Base-by-base conservation (phyloP, 2,329 filamentous ascomycete species). In the Scleromitrula shiraiana region DNA sequence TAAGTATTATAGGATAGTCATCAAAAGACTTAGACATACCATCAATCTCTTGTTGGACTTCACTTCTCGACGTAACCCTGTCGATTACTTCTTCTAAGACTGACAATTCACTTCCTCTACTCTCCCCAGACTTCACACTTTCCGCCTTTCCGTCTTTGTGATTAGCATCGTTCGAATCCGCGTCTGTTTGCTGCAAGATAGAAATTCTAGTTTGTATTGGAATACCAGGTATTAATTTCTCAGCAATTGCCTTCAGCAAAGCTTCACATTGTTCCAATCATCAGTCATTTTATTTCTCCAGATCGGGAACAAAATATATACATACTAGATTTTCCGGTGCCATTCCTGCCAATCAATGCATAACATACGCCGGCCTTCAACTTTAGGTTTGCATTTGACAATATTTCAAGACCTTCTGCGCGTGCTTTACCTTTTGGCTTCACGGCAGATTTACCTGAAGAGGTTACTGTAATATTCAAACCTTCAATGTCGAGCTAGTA, bases 281-380 rank as follows among this genome's bases (percentile, higher is more conserved):
- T 50, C 30, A 51, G 27, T 36, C n/a, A 8, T 45, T 46, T 23
- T 54, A 30, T 30, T n/a, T 26, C n/a, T 24, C 6, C 23, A 17
- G 27, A 6, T 14, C 12, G 7, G 35, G 10, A 23, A 14, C 14
- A 14, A 36, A 7, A 15, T 5, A 23, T 38, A 22, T 12, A 60
- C 74, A 64, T 65, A 83, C 81, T 91, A 4, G 85, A 90, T 62
- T 94, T 94, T 5, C 88, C 88, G 2, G 82, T 84, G 0, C 88
- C 88, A 65, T 94, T 94, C 6, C 85, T 75, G 0, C 88, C 88
- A 17, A 91, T 72, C 2, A 94, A 70, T 0, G 86, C 87, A 70
- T 94, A 94, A 52, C 85, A 75, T 38, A 80, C 73, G 0, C 85
- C 83, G 41, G 81, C 77, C 55, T 91, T 86, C 3, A 94, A 68